A percentile compares a stretch with the other conserved stretches of the same genome.
phyloP scores from a whole-genome alignment of 225 moss, liverwort and hornwort species.

The Rhytidiadelphus loreus region DNA sequence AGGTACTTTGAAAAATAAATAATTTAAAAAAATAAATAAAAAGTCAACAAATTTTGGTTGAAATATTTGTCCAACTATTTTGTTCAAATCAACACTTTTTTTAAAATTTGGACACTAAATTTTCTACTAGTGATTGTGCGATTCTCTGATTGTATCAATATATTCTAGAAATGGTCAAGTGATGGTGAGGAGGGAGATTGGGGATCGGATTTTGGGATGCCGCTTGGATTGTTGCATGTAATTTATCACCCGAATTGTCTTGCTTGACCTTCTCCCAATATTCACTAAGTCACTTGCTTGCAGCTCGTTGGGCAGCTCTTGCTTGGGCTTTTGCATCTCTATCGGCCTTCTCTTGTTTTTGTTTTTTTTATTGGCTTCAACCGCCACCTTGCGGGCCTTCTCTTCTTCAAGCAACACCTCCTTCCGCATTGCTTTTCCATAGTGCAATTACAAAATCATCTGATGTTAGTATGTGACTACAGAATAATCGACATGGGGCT shows the following conservation, averaged over 20 bases:
- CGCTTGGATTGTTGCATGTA: neutral
- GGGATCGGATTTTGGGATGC: neutral
- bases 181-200: neutral
- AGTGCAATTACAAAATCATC: neutral
- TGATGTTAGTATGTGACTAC: neutral
- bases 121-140: too few relatives aligned
- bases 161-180: neutral
- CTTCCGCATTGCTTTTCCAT: accelerated
- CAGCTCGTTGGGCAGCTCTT: neutral
- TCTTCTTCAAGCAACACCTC: neutral
- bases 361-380: neutral
- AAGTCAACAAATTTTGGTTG: too few relatives aligned
- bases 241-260: neutral
- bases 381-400: accelerated
- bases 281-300: accelerated
- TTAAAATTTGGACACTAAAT: too few relatives aligned
- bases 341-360: neutral
- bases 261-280: neutral
- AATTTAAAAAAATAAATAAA: too few relatives aligned
- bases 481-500: neutral
- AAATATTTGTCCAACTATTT: too few relatives aligned
- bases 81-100: too few relatives aligned
- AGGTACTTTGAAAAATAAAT: too few relatives aligned
- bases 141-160: too few relatives aligned
- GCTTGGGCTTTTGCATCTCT: neutral